Conservation (phyloP, 805 yeast species). For the Brettanomyces custersianus region DNA sequence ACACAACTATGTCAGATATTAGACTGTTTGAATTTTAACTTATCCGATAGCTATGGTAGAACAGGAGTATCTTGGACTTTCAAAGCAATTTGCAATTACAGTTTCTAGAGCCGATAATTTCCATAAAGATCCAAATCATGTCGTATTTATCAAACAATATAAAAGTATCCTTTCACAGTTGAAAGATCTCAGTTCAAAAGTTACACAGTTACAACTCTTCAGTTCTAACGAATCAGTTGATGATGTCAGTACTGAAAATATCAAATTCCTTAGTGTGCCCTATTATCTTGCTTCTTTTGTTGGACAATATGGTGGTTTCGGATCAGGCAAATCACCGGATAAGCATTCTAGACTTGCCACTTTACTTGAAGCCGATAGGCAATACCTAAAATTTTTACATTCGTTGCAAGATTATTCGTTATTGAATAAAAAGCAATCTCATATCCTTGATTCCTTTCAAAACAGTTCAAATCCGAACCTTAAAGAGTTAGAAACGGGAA, state of each 20-base stretch:
- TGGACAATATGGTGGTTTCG: conserved; percentile 22
- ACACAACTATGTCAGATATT: too few species aligned
- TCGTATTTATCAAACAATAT: conserved; percentile 3
- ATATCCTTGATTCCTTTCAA: conserved; percentile 32
- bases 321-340: conserved; percentile 6
- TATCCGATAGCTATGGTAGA: too few species aligned
- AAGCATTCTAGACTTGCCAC: conserved; percentile 21
- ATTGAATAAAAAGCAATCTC: conserved; percentile 27
- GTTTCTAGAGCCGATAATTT: not conserved
- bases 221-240: conserved; percentile 63
- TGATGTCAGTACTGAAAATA: conserved; percentile 56
- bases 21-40: too few species aligned
- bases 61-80: not conserved
- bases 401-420: conserved; percentile 36
- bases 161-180: conserved; percentile 4
- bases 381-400: conserved; percentile 37
- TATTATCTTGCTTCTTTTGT: conserved; percentile 43
- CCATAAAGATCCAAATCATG: not conserved
- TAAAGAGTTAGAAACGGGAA: conserved; percentile 24
- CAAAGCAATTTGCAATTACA: not conserved
- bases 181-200: conserved; percentile 20
- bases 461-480: conserved; percentile 32
- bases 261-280: conserved; percentile 52
- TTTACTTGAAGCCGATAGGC: conserved; percentile 33
- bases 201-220: conserved; percentile 48